These are phyloP conservation scores for Pyronema domesticum DNA, from an alignment of 495 filamentous ascomycete genomes.

Conservation along the genomic window DNA sequence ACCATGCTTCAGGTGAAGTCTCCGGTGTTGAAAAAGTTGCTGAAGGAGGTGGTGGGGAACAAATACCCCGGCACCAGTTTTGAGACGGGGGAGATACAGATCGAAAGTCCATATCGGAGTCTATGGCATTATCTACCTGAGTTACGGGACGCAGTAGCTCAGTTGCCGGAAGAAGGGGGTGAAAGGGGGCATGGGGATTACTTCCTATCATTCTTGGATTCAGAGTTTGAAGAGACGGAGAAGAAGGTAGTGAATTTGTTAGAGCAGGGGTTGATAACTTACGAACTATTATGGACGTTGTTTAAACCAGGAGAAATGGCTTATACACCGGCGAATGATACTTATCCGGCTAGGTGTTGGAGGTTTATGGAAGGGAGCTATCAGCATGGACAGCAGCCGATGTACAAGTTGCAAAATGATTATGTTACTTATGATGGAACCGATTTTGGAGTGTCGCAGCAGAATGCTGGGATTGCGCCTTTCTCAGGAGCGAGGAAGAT, in stretches of 20 bases:
- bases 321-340: constrained; percentile 9
- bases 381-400: constrained; percentile 13
- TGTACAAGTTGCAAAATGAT: constrained; percentile 23
- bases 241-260: constrained; percentile 5
- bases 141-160: constrained; percentile 4
- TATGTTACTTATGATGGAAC: constrained; percentile 46
- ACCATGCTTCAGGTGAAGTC: constrained; percentile 8
- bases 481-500: constrained; percentile 43
- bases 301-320: constrained; percentile 28
- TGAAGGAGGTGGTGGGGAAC: constrained; percentile 8
- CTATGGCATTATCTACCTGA: constrained; percentile 14
- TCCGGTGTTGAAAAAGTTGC: constrained; percentile 4
- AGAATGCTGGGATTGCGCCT: constrained; percentile 29
- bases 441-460: constrained; percentile 34
- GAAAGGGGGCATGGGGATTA: constrained; percentile 8
- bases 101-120: constrained; percentile 5
- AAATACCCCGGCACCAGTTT: constrained; percentile 14
- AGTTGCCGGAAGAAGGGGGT: neutral
- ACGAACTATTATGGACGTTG: constrained; percentile 27
- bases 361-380: neutral
- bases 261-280: constrained; percentile 13
- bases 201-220: constrained; percentile 4
- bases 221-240: constrained; percentile 8
- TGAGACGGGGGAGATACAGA: neutral
- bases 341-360: neutral